Conservation (phyloP, 495 filamentous ascomycete species). For the Penicillium samsonianum region DNA sequence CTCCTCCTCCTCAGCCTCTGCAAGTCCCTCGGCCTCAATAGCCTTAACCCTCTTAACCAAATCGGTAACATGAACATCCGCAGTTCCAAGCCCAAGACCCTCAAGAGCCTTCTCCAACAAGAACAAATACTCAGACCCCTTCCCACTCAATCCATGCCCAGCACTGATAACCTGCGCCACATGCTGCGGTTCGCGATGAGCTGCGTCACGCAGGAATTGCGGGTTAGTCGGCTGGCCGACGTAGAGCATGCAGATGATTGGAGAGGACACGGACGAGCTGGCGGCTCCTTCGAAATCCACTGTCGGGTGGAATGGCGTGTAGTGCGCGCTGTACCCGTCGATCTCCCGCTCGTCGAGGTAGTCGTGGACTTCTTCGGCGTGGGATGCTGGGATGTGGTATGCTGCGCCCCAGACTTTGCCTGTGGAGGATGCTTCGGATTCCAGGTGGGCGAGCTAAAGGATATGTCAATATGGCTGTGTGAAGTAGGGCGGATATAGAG, state of each 20-base stretch:
- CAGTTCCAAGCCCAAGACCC: slow-evolving; percentile 72
- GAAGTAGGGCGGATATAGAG: background rate
- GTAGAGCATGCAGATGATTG: slow-evolving; percentile 73
- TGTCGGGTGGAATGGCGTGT: slow-evolving; percentile 74
- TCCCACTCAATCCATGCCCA: slow-evolving; percentile 79
- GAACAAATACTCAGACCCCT: slow-evolving; percentile 89
- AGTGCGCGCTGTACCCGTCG: slow-evolving; percentile 91
- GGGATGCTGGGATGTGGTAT: slow-evolving; percentile 76
- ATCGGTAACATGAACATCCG: slow-evolving; percentile 77
- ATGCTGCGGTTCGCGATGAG: slow-evolving; percentile 73
- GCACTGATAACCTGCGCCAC: slow-evolving; percentile 83
- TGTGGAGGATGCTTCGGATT: slow-evolving; percentile 43
- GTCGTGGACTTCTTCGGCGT: slow-evolving; percentile 77
- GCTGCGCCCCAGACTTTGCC: slow-evolving; percentile 86
- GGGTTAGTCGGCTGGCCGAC: slow-evolving; percentile 94
- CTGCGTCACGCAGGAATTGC: slow-evolving; percentile 71
- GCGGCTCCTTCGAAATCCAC: background rate
- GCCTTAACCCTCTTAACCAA: slow-evolving; percentile 48
- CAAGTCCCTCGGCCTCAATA: slow-evolving; percentile 36
- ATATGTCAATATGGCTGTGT: background rate
- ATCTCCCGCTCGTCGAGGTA: slow-evolving; percentile 97
- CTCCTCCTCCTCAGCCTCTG: slow-evolving; percentile 35
- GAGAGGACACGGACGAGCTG: slow-evolving; percentile 10
- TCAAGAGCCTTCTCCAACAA: slow-evolving; percentile 75
- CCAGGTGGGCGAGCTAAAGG: slow-evolving; percentile 36